These are phyloP conservation scores for Fagopyrum tataricum DNA, from an alignment of 148 eudicot species.

Conservation along the genomic window DNA sequence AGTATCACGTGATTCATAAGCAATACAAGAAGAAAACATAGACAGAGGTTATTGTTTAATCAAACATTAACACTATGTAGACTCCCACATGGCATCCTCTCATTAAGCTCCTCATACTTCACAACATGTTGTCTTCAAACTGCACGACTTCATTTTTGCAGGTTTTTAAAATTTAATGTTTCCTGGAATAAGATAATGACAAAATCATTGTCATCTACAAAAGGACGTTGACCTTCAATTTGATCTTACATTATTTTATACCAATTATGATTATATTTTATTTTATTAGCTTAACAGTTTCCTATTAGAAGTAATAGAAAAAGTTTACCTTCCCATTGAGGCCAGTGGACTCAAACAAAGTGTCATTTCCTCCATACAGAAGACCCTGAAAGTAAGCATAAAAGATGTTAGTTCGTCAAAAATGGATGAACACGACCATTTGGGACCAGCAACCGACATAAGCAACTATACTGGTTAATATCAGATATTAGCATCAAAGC, in stretches of 20 bases:
- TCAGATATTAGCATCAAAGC: neutral
- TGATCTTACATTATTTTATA: too few species aligned
- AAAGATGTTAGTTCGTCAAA: neutral
- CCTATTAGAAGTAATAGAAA: neutral
- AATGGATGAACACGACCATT: neutral
- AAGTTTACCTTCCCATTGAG: conserved; percentile 52
- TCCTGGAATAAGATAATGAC: too few species aligned
- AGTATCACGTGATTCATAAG: neutral
- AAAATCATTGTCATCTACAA: too few species aligned
- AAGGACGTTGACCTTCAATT: too few species aligned
- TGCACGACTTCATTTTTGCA: too few species aligned
- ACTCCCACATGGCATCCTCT: neutral
- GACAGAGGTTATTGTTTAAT: neutral
- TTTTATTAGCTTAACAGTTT: too few species aligned
- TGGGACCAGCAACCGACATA: neutral
- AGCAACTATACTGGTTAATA: neutral
- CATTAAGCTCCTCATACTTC: too few species aligned
- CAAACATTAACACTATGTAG: neutral
- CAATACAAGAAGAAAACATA: neutral
- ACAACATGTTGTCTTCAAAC: too few species aligned
- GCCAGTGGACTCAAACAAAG: conserved; percentile 87
- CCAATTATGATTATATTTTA: too few species aligned
- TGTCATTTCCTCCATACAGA: conserved; percentile 69
- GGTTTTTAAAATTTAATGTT: too few species aligned
- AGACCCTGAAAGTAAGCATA: conserved; percentile 62